These are phyloP conservation scores for Toxoplasma gondii DNA, from an alignment of 169 alveolate genomes.

Conservation along the genomic window DNA sequence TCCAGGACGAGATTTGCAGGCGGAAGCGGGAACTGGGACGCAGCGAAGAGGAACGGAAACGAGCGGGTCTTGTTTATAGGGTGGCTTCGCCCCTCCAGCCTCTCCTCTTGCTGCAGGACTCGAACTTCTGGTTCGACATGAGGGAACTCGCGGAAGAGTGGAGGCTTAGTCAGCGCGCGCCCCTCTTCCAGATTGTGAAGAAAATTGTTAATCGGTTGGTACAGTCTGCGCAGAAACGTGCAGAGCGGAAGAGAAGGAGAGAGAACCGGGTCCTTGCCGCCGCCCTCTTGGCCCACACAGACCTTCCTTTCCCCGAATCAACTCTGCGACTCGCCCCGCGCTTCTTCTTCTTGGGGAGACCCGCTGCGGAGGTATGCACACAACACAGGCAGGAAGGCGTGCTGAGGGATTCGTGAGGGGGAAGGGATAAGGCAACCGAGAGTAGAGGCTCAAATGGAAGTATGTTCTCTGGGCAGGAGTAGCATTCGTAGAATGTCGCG, in stretches of 20 bases:
- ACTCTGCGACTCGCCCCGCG: neutral
- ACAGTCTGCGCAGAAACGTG: neutral
- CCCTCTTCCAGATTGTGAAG: neutral
- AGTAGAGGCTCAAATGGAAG: neutral
- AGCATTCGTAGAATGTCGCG: no score
- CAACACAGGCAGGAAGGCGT: neutral
- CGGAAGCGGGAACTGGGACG: neutral
- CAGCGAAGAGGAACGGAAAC: neutral
- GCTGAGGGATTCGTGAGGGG: no score
- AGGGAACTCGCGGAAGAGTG: neutral
- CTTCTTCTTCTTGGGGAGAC: constrained; percentile 23
- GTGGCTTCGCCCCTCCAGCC: neutral
- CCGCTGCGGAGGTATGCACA: constrained; percentile 25
- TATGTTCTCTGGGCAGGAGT: no score
- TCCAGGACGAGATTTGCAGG: neutral
- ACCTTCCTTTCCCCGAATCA: neutral
- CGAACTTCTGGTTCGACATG: constrained; percentile 10
- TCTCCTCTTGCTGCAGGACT: neutral
- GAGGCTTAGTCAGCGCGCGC: neutral
- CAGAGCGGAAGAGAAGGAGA: neutral
- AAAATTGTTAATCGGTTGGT: neutral
- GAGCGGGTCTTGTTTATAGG: neutral
- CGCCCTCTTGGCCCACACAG: neutral
- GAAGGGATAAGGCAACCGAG: neutral
- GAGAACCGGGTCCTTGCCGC: neutral